Evolutionary conservation across 345 rosid genomes (phyloP), one percentile per base, ranked within the genome.

Genomic region (Erucastrum elatum): DNA sequence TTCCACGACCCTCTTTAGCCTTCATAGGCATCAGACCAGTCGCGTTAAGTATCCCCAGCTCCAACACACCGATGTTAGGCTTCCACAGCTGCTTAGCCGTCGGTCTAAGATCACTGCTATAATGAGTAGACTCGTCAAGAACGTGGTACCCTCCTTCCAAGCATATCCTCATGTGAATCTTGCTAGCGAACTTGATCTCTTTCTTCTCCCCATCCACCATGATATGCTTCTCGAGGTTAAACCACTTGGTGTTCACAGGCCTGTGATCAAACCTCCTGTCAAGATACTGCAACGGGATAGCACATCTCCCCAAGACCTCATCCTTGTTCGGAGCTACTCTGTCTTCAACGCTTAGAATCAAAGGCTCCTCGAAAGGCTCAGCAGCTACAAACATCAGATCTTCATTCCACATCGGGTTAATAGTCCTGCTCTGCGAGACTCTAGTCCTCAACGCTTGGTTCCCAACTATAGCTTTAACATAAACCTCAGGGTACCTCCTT

Each of bases 71-170:
- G 11, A 94, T 94, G 84, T 79, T 87, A 33, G 86, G 72, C 84
- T 90, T 94, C 98, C 98, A 94, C 11, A 94, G 81, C 75, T 84
- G 98, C 72, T 91, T 94, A 0, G 96, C 97, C 1, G 98, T 91
- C 1, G 98, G 98, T 64, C 97, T 89, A 66, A 91, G 96, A 81
- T 94, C 98, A 41, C 98, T 94, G 25, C 97, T 94, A 78, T 94
- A 88, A 81, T 90, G 97, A 0, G 98, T 91, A 7, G 97, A 90
- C 81, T 94, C 98, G 62, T 94, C 97, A 68, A 94, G 86, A 67
- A 94, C 97, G 46, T 94, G 98, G 75, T 94, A 91, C 15, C 98
- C 98, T 60, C 98, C 98, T 86, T 94, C 98, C 82, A 94, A 82
- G 80, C 91, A 91, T 68, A 94, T 81, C 83, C 98, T 89, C 89